Evolutionary conservation across 805 yeast genomes (phyloP), one percentile per base, ranked within the genome.

Genomic region (Candida parachauliodes): DNA sequence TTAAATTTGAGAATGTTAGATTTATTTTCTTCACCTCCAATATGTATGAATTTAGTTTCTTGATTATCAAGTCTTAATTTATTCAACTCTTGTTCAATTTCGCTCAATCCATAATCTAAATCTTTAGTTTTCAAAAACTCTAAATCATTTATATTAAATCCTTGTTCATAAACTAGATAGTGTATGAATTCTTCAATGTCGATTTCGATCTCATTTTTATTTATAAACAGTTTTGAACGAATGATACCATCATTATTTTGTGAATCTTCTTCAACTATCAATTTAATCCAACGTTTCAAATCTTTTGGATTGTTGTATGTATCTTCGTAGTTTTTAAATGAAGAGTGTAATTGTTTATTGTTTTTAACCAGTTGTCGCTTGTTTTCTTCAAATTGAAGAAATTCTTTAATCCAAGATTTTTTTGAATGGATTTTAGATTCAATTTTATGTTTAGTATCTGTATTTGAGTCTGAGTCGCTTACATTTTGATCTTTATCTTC

Each of bases 11-110:
- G 8, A 8, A 11, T 21, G n/a, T 15, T 16, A 16, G 32, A n/a
- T n/a, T 30, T 23, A 19, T 40, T 41, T 28, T 33, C 41, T 40
- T 60, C 66, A 5, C 67, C 67, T 5, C 61, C 66, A 20, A 61
- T 60, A 24, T 49, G 45, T 20, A 61, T 60, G 9, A 32, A 44
- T 24, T 42, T 28, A 10, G 39, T 40, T 24, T 20, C 22, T 24
- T 19, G 21, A 4, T 57, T 56, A 10, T 15, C 10, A 5, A 28
- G 28, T 14, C 48, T 52, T 36, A 65, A 54, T 30, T 49, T 58
- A 18, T 62, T 46, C 36, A 66, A 54, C 45, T 63, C 69, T 21
- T 45, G 40, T 36, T 67, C 70, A 30, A 67, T 66, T 35, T 63
- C 61, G 7, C 59, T 62, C n/a, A 56, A 47, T 4, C 69, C 69